These are phyloP conservation scores for Ustilago sp. DNA, from an alignment of 1,284 basidiomycete genomes.

Conservation along the genomic window DNA sequence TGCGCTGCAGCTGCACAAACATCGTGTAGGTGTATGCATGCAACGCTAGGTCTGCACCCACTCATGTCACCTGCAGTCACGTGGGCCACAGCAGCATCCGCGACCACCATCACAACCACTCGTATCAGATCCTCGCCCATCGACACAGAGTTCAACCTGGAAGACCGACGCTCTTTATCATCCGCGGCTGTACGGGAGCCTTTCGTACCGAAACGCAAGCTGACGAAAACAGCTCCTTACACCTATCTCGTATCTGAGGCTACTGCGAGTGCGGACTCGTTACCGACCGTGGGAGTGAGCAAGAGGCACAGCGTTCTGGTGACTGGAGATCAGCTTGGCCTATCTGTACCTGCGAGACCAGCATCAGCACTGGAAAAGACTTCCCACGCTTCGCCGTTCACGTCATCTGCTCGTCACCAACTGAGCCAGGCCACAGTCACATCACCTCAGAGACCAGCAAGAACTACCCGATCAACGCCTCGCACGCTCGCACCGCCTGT, in stretches of 20 bases:
- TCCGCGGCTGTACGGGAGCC: conserved; percentile 20
- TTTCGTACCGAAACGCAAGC: conserved; percentile 45
- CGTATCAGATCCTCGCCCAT: neutral
- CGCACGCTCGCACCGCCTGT: conserved; percentile 7
- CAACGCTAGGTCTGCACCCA: neutral
- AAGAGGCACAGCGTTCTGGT: neutral
- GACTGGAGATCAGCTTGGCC: neutral
- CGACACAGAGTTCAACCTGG: neutral
- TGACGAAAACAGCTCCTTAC: conserved; percentile 30
- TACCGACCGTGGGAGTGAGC: conserved; percentile 11
- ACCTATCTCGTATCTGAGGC: conserved; percentile 34
- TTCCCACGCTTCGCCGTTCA: conserved; percentile 14
- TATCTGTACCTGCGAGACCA: conserved; percentile 8
- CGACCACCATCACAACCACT: conserved; percentile 1
- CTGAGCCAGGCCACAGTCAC: neutral
- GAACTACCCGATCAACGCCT: conserved; percentile 20
- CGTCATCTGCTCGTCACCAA: neutral
- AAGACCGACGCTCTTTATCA: conserved; percentile 20
- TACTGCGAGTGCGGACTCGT: conserved; percentile 26
- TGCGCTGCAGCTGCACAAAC: conserved; percentile 10
- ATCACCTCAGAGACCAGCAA: conserved; percentile 2
- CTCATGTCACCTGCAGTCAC: conserved; percentile 44
- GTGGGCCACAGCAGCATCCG: conserved; percentile 37
- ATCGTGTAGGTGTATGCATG: conserved; percentile 18
- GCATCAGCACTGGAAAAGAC: conserved; percentile 23